phyloP scores from a whole-genome alignment of 2,329 filamentous ascomycete genomes.

The Penicillium italicum region DNA sequence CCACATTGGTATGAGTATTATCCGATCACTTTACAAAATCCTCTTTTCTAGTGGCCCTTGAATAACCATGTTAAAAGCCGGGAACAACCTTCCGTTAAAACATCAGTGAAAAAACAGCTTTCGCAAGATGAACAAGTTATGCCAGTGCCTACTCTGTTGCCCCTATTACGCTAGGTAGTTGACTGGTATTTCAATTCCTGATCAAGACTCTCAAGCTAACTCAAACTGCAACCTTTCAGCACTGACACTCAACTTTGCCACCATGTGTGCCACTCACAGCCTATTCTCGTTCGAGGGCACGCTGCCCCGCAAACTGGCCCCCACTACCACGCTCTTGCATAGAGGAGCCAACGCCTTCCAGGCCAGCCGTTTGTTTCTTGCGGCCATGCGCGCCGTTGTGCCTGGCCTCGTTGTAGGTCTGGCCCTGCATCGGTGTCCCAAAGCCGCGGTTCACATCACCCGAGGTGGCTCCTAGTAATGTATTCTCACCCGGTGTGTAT shows the following conservation, averaged over 20 bases:
- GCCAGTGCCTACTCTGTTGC: not conserved
- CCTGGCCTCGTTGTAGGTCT: constrained; percentile 47
- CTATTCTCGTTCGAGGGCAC: constrained; percentile 28
- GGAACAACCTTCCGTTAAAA: not conserved
- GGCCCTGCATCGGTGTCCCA: constrained; percentile 50
- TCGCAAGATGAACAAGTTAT: not conserved
- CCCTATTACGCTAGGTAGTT: not conserved
- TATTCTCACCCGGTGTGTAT: constrained; percentile 45
- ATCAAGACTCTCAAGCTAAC: not conserved
- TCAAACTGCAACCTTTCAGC: too few relatives aligned
- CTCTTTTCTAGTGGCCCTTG: too few relatives aligned
- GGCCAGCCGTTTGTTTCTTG: constrained; percentile 42
- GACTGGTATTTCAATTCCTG: not conserved
- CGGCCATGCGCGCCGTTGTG: constrained; percentile 46
- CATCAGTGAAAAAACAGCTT: not conserved
- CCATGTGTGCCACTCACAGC: not conserved
- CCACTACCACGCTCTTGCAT: constrained; percentile 21
- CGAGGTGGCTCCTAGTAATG: constrained; percentile 52
- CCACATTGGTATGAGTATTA: too few relatives aligned
- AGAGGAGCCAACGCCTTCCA: constrained; percentile 44
- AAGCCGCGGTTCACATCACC: constrained; percentile 52
- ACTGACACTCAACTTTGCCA: too few relatives aligned
- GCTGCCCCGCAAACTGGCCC: constrained; percentile 25
- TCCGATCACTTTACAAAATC: too few relatives aligned
- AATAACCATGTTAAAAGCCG: too few relatives aligned